Evolutionary conservation across 2,329 filamentous ascomycete species (phyloP).

Genomic region (Sarocladium kiliense): DNA sequence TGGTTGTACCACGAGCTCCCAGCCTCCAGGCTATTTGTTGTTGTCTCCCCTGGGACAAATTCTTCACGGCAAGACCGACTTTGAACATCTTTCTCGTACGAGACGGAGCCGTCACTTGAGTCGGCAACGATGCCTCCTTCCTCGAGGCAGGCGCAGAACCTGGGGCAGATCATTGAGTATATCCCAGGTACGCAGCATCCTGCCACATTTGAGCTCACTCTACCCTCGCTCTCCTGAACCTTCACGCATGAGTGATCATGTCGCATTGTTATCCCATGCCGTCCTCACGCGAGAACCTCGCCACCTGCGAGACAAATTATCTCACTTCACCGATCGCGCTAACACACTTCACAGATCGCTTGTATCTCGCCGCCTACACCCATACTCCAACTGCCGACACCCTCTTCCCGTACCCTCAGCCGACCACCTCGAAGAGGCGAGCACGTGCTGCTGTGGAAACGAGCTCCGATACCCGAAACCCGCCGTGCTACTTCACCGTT

Average conservation of each 20-base stretch:
- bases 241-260: conserved; percentile 13
- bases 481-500: conserved; percentile 91
- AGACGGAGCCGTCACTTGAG: conserved; percentile 15
- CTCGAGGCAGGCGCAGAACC: conserved; percentile 47
- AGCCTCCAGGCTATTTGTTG: not conserved
- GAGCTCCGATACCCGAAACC: conserved; percentile 26
- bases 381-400: conserved; percentile 76
- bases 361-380: conserved; percentile 91
- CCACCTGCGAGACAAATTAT: not conserved
- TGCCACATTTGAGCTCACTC: not conserved
- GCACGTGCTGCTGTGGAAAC: conserved; percentile 39
- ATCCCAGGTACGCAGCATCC: conserved; percentile 67
- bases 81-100: conserved; percentile 9
- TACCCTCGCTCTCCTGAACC: conserved; percentile 5
- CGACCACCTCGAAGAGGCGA: conserved; percentile 37
- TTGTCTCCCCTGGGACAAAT: not conserved
- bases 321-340: not conserved
- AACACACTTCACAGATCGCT: conserved; percentile 59
- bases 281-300: not conserved
- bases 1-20: not conserved
- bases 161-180: conserved; percentile 92
- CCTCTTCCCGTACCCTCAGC: conserved; percentile 80
- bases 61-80: conserved; percentile 6
- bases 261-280: conserved; percentile 26
- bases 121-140: conserved; percentile 45